These are phyloP conservation scores for Kuraishia cidri DNA, from an alignment of 805 yeast species.

Conservation along the genomic window DNA sequence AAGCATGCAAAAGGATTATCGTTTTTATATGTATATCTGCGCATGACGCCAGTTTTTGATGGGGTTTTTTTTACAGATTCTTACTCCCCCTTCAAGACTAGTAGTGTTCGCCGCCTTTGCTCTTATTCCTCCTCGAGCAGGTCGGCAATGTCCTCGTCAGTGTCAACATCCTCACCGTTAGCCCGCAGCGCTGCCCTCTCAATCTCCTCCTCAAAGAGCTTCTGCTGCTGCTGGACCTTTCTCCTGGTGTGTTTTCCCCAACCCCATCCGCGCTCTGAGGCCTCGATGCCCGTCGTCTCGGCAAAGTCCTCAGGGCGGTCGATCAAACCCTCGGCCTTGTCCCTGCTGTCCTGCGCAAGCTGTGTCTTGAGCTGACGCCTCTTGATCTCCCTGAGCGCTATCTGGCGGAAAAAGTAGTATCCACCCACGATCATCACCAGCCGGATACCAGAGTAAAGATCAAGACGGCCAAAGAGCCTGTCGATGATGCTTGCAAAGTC, in stretches of 20 bases:
- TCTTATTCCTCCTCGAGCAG: constrained; percentile 39
- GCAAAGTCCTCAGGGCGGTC: constrained; percentile 20
- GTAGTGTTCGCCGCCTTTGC: neutral
- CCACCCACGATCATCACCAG: constrained; percentile 50
- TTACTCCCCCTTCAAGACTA: too few species aligned
- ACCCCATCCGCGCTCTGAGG: constrained; percentile 44
- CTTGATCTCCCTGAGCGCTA: constrained; percentile 48
- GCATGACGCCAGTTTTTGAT: too few species aligned
- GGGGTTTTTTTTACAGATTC: too few species aligned
- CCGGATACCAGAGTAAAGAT: constrained; percentile 35
- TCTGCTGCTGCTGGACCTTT: constrained; percentile 45
- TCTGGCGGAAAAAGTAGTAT: constrained; percentile 48
- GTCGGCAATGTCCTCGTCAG: constrained; percentile 65
- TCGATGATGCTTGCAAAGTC: too few species aligned
- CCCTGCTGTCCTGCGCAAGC: constrained; percentile 35
- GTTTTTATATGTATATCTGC: too few species aligned
- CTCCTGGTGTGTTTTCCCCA: constrained; percentile 76
- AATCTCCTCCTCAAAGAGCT: constrained; percentile 40
- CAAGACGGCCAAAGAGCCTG: constrained; percentile 22
- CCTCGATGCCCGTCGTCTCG: neutral
- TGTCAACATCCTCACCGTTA: constrained; percentile 28
- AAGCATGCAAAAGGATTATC: too few species aligned
- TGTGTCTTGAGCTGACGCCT: constrained; percentile 39
- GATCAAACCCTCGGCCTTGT: constrained; percentile 23
- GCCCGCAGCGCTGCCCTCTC: constrained; percentile 22